A percentile compares a stretch with the other conserved stretches of the same genome.
Evolutionary conservation across 108 stramenopile species (phyloP).

Genomic region (Pseudonitzschia delicatissima): DNA sequence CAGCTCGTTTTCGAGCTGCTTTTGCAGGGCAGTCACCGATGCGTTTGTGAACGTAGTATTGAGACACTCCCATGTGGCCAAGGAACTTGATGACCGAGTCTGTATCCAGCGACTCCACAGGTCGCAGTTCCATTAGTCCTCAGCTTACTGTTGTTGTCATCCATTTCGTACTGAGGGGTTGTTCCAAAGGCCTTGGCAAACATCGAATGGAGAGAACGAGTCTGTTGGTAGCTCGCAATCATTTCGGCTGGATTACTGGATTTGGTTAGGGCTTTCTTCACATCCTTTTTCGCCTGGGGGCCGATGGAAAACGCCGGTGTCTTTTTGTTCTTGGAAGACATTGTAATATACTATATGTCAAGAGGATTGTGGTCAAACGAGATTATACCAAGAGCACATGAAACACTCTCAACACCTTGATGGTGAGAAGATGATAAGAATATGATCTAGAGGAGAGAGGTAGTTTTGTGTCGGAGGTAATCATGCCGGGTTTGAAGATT

Average conservation of each 20-base stretch:
- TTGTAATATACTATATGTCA: no score
- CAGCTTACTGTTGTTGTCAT: background rate
- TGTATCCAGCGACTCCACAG: slow-evolving; percentile 69
- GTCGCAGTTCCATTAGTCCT: background rate
- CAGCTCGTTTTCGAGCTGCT: slow-evolving; percentile 78
- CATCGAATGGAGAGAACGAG: slow-evolving; percentile 72
- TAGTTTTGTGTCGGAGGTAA: no score
- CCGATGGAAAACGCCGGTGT: slow-evolving; percentile 26
- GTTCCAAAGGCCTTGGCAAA: slow-evolving; percentile 80
- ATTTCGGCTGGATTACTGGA: slow-evolving; percentile 43
- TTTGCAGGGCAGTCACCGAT: slow-evolving; percentile 63
- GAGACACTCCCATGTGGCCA: slow-evolving; percentile 67
- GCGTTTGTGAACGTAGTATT: slow-evolving; percentile 77
- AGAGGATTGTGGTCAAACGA: no score
- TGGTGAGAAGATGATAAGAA: no score
- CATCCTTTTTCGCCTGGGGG: slow-evolving; percentile 15
- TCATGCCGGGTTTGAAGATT: no score
- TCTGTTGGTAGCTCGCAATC: slow-evolving; percentile 66
- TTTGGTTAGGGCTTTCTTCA: slow-evolving; percentile 27
- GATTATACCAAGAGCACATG: no score
- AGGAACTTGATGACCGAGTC: slow-evolving; percentile 76
- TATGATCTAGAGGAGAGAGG: no score
- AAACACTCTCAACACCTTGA: no score
- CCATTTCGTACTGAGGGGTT: slow-evolving; percentile 32
- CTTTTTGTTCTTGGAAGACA: slow-evolving; percentile 19